A percentile compares a stretch with the other conserved stretches of the same genome.
Evolutionary conservation across 257 asterid species (phyloP).

Genomic region (Solanum rostratum): DNA sequence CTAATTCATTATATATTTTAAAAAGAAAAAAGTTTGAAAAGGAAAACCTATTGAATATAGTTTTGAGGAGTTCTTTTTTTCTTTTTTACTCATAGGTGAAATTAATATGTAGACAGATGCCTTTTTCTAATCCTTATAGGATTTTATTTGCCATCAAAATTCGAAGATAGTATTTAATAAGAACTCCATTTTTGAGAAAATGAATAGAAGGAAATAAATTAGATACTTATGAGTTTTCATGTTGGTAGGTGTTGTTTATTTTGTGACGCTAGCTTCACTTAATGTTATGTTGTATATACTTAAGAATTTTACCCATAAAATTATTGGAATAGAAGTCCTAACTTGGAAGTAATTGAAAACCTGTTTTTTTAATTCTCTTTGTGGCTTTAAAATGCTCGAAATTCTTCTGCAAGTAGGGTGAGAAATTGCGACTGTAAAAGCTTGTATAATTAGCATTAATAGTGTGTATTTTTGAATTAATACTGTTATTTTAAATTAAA

Average conservation of each 20-base stretch:
- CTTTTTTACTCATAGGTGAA: not conserved
- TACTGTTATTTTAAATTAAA: too few relatives aligned
- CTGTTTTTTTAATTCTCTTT: not conserved
- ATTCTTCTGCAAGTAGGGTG: too few relatives aligned
- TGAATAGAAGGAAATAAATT: not conserved
- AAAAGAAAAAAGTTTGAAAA: not conserved
- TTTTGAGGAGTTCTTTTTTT: not conserved
- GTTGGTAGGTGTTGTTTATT: not conserved
- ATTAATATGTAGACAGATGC: not conserved
- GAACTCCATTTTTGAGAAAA: not conserved
- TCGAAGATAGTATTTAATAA: not conserved
- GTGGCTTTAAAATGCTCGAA: not conserved
- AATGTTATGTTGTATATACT: not conserved
- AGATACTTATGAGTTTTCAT: not conserved
- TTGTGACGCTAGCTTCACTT: not conserved
- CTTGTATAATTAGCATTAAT: too few relatives aligned
- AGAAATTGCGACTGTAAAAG: too few relatives aligned
- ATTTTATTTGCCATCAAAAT: not conserved
- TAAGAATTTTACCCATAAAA: not conserved
- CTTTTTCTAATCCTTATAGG: not conserved
- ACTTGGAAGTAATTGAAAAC: not conserved
- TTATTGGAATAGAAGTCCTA: not conserved
- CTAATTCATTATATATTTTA: too few relatives aligned
- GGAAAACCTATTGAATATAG: not conserved
- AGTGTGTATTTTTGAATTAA: too few relatives aligned